A percentile compares a stretch with the other conserved stretches of the same genome.
These are phyloP conservation scores for Amaranthus palmeri DNA, from an alignment of 148 eudicot genomes.

Conservation along the genomic window DNA sequence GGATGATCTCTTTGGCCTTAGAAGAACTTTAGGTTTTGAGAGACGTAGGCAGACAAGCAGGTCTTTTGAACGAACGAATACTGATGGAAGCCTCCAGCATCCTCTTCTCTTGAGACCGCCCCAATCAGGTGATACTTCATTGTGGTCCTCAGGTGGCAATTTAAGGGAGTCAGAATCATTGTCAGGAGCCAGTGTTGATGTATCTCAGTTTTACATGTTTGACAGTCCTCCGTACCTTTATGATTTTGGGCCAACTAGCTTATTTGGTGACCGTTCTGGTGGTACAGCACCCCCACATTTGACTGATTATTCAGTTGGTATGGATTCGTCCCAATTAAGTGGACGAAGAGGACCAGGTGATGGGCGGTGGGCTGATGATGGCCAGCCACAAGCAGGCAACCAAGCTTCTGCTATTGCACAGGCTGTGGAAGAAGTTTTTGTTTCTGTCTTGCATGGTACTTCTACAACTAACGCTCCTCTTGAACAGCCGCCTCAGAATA, in stretches of 20 bases:
- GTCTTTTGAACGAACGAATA: slow-evolving; percentile 57
- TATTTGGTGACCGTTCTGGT: slow-evolving; percentile 67
- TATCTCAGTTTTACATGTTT: slow-evolving; percentile 78
- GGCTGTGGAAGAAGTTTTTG: slow-evolving; percentile 76
- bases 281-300: slow-evolving; percentile 63
- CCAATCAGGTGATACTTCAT: slow-evolving; percentile 54
- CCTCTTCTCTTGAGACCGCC: slow-evolving; percentile 83
- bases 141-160: slow-evolving; percentile 62
- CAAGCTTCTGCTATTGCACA: slow-evolving; percentile 80
- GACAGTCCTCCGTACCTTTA: slow-evolving; percentile 76
- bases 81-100: slow-evolving; percentile 85
- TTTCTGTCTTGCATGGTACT: slow-evolving; percentile 48
- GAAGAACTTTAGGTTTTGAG: slow-evolving; percentile 81
- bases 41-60: slow-evolving; percentile 83
- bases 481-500: slow-evolving; percentile 40
- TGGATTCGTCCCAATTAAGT: slow-evolving; percentile 62
- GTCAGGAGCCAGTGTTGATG: slow-evolving; percentile 57
- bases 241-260: slow-evolving; percentile 56
- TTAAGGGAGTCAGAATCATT: slow-evolving; percentile 60
- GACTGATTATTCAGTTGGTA: slow-evolving; percentile 80
- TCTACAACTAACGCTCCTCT: slow-evolving; percentile 32
- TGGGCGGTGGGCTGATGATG: slow-evolving; percentile 99
- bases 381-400: slow-evolving; percentile 90
- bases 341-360: slow-evolving; percentile 92
- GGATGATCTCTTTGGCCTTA: slow-evolving; percentile 90